A percentile compares a stretch with the other conserved stretches of the same genome.
phyloP scores from a whole-genome alignment of 192 early-diverging fungal species.

The Umbelopsis vinacea region DNA sequence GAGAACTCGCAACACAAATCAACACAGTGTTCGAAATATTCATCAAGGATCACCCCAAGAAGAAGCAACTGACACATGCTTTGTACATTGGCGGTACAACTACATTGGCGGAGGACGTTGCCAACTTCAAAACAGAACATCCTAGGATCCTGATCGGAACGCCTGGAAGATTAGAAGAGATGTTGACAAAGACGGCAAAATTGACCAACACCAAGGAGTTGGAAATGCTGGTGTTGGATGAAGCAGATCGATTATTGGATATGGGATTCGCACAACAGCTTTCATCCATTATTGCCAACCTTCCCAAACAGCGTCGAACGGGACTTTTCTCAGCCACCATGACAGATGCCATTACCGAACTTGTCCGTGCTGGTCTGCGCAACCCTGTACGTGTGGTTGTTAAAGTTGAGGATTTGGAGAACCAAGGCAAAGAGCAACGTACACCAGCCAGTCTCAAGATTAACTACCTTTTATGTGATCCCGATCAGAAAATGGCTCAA shows the following conservation, averaged over 20 bases:
- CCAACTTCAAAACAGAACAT: slow-evolving; percentile 60
- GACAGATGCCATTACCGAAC: slow-evolving; percentile 82
- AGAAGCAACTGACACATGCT: slow-evolving; percentile 46
- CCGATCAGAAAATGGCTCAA: slow-evolving; percentile 82
- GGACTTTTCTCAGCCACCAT: slow-evolving; percentile 97
- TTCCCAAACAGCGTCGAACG: slow-evolving; percentile 95
- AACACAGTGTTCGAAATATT: slow-evolving; percentile 71
- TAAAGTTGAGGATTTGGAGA: slow-evolving; percentile 75
- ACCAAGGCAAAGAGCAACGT: slow-evolving; percentile 50
- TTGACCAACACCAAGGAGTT: slow-evolving; percentile 76
- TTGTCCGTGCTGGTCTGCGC: slow-evolving; percentile 86
- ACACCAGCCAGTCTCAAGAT: slow-evolving; percentile 71
- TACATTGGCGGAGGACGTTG: slow-evolving; percentile 65
- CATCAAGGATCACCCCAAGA: slow-evolving; percentile 48
- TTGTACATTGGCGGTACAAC: slow-evolving; percentile 78
- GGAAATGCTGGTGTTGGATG: slow-evolving; percentile 91
- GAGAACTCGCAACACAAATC: slow-evolving; percentile 91
- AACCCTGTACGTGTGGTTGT: slow-evolving; percentile 91
- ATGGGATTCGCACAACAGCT: slow-evolving; percentile 91
- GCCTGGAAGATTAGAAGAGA: slow-evolving; percentile 87
- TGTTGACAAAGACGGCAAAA: slow-evolving; percentile 53
- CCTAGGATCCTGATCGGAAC: slow-evolving; percentile 91
- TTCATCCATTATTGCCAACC: slow-evolving; percentile 72
- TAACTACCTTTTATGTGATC: slow-evolving; percentile 75
- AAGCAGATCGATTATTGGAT: slow-evolving; percentile 92